These are phyloP conservation scores for Beauveria sp. DNA, from an alignment of 2,329 filamentous ascomycete genomes.

Conservation along the genomic window DNA sequence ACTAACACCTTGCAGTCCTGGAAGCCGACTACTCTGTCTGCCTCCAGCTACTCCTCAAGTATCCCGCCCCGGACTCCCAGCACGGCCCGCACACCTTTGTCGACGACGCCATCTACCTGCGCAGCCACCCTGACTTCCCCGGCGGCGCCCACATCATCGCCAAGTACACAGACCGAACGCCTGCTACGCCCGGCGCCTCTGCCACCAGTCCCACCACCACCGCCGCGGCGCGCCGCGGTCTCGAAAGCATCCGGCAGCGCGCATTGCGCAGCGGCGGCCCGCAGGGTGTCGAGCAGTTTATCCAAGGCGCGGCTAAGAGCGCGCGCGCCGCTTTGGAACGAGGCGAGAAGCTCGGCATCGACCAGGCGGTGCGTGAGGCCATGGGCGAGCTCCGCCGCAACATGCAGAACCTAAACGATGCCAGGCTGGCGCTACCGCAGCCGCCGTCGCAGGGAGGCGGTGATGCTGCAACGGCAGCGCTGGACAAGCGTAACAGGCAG, in stretches of 20 bases:
- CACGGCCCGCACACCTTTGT: slow-evolving; percentile 72
- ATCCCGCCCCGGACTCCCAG: slow-evolving; percentile 58
- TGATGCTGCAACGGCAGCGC: slow-evolving; percentile 29
- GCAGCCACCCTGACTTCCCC: slow-evolving; percentile 52
- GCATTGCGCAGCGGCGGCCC: slow-evolving; percentile 31
- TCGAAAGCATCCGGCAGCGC: slow-evolving; percentile 32
- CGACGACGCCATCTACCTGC: slow-evolving; percentile 72
- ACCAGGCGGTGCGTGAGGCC: slow-evolving; percentile 72
- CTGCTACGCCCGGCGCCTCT: slow-evolving; percentile 25
- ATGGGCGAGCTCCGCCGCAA: slow-evolving; percentile 74
- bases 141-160: slow-evolving; percentile 60
- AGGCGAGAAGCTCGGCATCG: slow-evolving; percentile 70
- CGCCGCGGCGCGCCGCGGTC: slow-evolving; percentile 17
- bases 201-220: slow-evolving; percentile 28
- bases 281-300: slow-evolving; percentile 50
- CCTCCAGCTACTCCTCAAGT: slow-evolving; percentile 74
- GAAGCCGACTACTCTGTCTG: slow-evolving; percentile 83
- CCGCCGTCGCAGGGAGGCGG: not conserved
- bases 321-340: slow-evolving; percentile 67
- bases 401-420: slow-evolving; percentile 58
- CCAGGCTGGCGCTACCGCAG: slow-evolving; percentile 21
- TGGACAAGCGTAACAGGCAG: slow-evolving; percentile 60
- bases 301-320: slow-evolving; percentile 70
- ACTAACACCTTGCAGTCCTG: slow-evolving; percentile 51
- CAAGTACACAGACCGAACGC: slow-evolving; percentile 59